Conservation (phyloP, 306 rosid species). For the Glycine tomentella region DNA sequence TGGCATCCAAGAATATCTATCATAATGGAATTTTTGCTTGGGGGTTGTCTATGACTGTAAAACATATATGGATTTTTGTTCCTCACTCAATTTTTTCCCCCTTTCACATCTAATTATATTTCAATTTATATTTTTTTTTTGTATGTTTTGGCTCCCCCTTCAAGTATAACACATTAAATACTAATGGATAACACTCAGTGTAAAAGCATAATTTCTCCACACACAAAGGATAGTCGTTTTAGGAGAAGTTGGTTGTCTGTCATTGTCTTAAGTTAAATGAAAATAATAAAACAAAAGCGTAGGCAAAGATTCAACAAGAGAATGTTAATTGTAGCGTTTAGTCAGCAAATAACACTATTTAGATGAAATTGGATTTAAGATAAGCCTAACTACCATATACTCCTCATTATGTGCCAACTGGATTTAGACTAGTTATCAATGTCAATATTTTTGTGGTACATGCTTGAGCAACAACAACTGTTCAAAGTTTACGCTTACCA, state of each 20-base stretch:
- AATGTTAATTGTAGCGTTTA: not conserved
- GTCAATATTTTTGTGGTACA: too few species aligned
- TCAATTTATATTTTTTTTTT: not conserved
- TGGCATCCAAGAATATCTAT: too few species aligned
- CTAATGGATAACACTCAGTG: not conserved
- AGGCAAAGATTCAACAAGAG: not conserved
- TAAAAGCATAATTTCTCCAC: not conserved
- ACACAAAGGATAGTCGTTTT: not conserved
- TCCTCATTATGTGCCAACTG: not conserved
- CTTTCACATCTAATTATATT: not conserved
- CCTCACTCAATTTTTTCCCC: not conserved
- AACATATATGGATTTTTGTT: too few species aligned
- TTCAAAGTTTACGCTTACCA: not conserved
- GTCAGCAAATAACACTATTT: not conserved
- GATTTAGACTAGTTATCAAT: too few species aligned
- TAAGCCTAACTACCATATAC: not conserved
- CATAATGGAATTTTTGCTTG: too few species aligned
- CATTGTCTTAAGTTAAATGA: too few species aligned
- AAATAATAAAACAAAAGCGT: not conserved
- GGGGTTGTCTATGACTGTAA: too few species aligned
- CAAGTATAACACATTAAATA: not conserved
- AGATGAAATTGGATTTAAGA: constrained; percentile 7
- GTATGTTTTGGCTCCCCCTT: not conserved
- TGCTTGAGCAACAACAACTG: not conserved
- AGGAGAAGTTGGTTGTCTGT: too few species aligned